These are phyloP conservation scores for Pseudoscleropodium purum DNA, from an alignment of 225 moss, liverwort and hornwort species.

Conservation along the genomic window DNA sequence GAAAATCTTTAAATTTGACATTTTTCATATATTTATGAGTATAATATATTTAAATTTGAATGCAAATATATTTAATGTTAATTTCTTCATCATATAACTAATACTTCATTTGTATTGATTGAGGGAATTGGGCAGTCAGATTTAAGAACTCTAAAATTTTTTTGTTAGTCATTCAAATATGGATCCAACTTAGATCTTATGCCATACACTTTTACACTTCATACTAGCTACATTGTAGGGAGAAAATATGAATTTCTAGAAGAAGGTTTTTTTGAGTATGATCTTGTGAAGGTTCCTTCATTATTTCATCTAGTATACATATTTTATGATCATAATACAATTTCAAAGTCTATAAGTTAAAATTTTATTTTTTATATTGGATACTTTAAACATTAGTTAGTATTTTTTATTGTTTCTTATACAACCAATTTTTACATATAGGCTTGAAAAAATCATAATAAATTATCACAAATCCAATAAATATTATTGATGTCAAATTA, in stretches of 20 bases:
- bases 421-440: background rate
- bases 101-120: background rate
- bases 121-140: background rate
- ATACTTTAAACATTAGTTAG: background rate
- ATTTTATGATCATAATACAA: too few relatives aligned
- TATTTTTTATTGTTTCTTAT: background rate
- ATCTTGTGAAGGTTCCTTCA: constrained; percentile 5
- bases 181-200: background rate
- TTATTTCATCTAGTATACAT: background rate
- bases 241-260: constrained; percentile 21
- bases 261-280: constrained; percentile 18
- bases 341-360: background rate
- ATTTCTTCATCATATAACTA: background rate
- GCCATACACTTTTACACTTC: constrained; percentile 29
- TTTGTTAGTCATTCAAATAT: constrained; percentile 13
- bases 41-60: background rate
- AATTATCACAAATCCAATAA: background rate
- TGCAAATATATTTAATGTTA: too few relatives aligned
- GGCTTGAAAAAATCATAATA: background rate
- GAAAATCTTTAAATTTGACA: background rate
- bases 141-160: background rate
- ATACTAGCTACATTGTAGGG: constrained; percentile 20
- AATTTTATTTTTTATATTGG: background rate
- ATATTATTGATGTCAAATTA: background rate
- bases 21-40: too few relatives aligned